phyloP scores from a whole-genome alignment of 1,284 basidiomycete species.

The Phellinidium pouzarii region DNA sequence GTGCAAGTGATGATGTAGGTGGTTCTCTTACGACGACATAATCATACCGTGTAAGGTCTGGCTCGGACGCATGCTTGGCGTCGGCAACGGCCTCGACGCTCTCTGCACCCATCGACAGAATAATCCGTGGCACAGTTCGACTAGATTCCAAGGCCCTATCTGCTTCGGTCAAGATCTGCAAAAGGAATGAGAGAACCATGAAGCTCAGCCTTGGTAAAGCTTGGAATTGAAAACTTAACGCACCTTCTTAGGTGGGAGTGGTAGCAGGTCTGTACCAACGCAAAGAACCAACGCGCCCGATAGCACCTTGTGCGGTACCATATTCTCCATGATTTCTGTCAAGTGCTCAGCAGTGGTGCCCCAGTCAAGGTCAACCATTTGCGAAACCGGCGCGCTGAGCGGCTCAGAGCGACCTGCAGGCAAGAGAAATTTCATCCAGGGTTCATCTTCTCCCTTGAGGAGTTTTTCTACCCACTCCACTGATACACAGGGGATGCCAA shows the following conservation, averaged over 20 bases:
- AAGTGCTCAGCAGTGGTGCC: slow-evolving; percentile 50
- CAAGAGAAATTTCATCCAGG: slow-evolving; percentile 63
- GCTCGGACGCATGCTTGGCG: slow-evolving; percentile 30
- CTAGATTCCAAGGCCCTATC: slow-evolving; percentile 8
- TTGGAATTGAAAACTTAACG: slow-evolving; percentile 12
- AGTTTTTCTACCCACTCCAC: slow-evolving; percentile 52
- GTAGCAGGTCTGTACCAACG: slow-evolving; percentile 49
- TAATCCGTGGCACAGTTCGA: slow-evolving; percentile 43
- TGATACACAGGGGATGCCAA: slow-evolving; percentile 81
- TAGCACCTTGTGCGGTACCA: slow-evolving; percentile 52
- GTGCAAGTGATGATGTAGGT: slow-evolving; percentile 23
- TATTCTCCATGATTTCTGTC: slow-evolving; percentile 47
- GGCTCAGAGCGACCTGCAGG: slow-evolving; percentile 58
- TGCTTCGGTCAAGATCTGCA: neutral
- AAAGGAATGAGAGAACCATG: neutral
- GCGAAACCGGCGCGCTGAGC: slow-evolving; percentile 50
- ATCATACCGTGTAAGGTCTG: slow-evolving; percentile 40
- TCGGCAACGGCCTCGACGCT: slow-evolving; percentile 51
- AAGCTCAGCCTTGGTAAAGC: neutral
- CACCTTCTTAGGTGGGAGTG: slow-evolving; percentile 37
- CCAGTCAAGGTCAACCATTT: slow-evolving; percentile 69
- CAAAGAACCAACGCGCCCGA: slow-evolving; percentile 46
- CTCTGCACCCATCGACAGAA: slow-evolving; percentile 68
- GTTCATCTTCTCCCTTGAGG: slow-evolving; percentile 25
- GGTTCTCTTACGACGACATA: slow-evolving; percentile 60